Base-by-base conservation (phyloP, 352 stramenopile genomes). In the Peronospora destructor region DNA sequence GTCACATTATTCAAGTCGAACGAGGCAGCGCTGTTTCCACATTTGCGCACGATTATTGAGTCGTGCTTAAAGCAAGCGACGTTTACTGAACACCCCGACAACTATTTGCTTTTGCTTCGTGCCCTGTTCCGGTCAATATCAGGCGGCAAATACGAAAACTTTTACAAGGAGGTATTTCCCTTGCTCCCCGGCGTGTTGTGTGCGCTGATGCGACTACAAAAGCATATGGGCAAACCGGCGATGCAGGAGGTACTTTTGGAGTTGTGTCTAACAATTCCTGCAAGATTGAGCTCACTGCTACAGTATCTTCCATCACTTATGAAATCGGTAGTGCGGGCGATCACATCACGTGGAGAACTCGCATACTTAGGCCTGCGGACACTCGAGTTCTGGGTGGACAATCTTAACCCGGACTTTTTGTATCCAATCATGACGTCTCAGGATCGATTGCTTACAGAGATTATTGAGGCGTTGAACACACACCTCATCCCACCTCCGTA, bases 361-460 rank as follows among this genome's bases (percentile, higher is more conserved):
- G 85, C 95, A 10, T 98, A 98, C 49, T 72, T 99, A 30, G 95
- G 89, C 28, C 65, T 98, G 25, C 78, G 91, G 5, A 98, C 91
- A 17, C 74, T 99, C 1, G 96, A 99, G 70, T 98, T 99, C 64
- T 99, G 95, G 96, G 87, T 98, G 6, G 96, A 99, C 65, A 99
- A 99, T 63, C 66, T 99, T 12, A 98, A 98, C 65, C 88, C 95
- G 5, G 91, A 98, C 49, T 99, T 97, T 59, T 61, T 99, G 23
- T 97, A 96, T 65, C 82, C 85, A 32, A 93, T 97, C 57, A 94
- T 96, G 83, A 92, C 78, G 9, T 93, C 81, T 8, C 83, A 95
- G 45, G 84, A 92, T 14, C 69, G 82, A 5, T 43, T 95, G 25
- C 75, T 98, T 8, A 96, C 90, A 9, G 84, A 97, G 42, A 88